These are phyloP conservation scores for Candida sithepensis DNA, from an alignment of 805 yeast genomes.

Conservation along the genomic window DNA sequence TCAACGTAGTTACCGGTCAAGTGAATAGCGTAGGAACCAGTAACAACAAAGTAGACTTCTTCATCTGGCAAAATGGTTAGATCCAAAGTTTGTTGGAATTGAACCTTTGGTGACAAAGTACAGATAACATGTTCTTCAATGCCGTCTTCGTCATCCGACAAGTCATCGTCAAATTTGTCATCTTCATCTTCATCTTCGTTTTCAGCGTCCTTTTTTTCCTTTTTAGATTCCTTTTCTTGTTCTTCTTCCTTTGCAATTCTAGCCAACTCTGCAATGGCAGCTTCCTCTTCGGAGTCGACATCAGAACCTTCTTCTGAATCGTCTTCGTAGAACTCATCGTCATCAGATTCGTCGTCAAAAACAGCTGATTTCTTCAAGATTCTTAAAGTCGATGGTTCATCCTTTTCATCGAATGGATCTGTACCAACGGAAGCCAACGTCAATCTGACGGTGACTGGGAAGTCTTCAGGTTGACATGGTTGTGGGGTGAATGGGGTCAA, in stretches of 20 bases:
- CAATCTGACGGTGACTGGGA: conserved; percentile 85
- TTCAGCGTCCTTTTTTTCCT: conserved; percentile 49
- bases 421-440: conserved; percentile 97
- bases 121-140: conserved; percentile 82
- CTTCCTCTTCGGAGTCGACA: conserved; percentile 31
- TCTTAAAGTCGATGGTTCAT: conserved; percentile 85
- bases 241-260: conserved; percentile 27
- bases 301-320: conserved; percentile 44
- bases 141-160: conserved; percentile 48
- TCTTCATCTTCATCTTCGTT: conserved; percentile 54
- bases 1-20: conserved; percentile 93
- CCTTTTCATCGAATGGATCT: conserved; percentile 73
- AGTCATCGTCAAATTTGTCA: conserved; percentile 43
- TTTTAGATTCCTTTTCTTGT: conserved; percentile 36
- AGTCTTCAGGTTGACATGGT: conserved; percentile 80
- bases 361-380: conserved; percentile 64
- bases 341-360: conserved; percentile 43
- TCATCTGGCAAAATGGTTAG: conserved; percentile 89
- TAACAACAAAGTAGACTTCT: conserved; percentile 89
- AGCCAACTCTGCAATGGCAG: conserved; percentile 28
- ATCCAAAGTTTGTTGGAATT: conserved; percentile 87
- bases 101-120: conserved; percentile 82
- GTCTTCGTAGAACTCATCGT: conserved; percentile 42
- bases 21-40: conserved; percentile 93
- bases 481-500: conserved; percentile 84